phyloP scores from a whole-genome alignment of 352 stramenopile species.

The Phytophthora idaei region DNA sequence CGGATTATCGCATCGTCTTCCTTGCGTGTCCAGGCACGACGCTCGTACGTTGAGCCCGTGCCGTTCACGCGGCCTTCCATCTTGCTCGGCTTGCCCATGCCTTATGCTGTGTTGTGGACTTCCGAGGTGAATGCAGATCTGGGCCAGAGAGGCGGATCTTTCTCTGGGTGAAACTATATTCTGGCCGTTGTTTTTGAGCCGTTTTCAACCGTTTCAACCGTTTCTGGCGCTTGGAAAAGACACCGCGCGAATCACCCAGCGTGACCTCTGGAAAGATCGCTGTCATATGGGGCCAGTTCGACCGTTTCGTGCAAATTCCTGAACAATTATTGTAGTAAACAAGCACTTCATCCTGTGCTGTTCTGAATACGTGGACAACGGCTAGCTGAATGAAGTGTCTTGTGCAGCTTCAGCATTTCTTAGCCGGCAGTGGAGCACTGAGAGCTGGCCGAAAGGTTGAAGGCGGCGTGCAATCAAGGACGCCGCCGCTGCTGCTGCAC shows the following conservation, averaged over 20 bases:
- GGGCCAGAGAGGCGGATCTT: constrained; percentile 31
- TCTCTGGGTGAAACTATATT: constrained; percentile 11
- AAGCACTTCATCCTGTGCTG: no score
- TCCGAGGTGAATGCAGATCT: constrained; percentile 30
- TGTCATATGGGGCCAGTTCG: not conserved
- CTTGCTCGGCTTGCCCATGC: constrained; percentile 73
- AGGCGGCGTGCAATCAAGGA: not conserved
- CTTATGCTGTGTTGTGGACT: not conserved
- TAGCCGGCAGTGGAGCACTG: not conserved
- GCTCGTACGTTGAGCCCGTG: constrained; percentile 76
- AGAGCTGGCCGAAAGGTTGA: not conserved
- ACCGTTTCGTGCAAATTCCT: not conserved
- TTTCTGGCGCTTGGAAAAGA: constrained; percentile 12
- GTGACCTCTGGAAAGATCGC: not conserved
- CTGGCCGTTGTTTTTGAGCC: not conserved
- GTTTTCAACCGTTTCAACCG: constrained; percentile 4
- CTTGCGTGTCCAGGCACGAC: constrained; percentile 84
- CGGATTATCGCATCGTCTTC: constrained; percentile 87
- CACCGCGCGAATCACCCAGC: constrained; percentile 21
- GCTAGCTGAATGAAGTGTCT: not conserved
- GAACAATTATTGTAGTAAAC: no score
- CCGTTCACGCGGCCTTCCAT: constrained; percentile 37
- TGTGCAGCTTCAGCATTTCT: constrained; percentile 5
- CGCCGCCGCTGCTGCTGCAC: not conserved
- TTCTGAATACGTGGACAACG: not conserved